Evolutionary conservation across 345 rosid genomes (phyloP).

Genomic region (Laguncularia racemosa): DNA sequence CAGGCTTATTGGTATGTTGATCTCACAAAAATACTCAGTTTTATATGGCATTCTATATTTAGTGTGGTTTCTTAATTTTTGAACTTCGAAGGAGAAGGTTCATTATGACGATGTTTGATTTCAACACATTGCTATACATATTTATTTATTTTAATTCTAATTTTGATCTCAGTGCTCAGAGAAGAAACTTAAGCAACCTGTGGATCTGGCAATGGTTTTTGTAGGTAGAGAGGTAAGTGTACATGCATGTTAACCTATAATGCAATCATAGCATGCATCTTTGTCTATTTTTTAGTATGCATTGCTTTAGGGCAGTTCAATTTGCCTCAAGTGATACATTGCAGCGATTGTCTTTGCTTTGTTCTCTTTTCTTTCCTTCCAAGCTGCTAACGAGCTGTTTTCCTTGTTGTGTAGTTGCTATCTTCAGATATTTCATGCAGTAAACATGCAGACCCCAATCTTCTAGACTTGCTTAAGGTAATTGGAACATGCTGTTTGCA

Average conservation of each 20-base stretch:
- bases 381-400: conserved; percentile 8
- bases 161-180: conserved; percentile 47
- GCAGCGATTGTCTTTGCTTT: neutral
- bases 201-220: conserved; percentile 79
- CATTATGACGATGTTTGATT: too few relatives aligned
- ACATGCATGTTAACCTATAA: neutral
- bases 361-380: neutral
- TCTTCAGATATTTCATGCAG: conserved; percentile 62
- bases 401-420: conserved; percentile 39
- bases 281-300: neutral
- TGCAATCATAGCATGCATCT: neutral
- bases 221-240: conserved; percentile 74
- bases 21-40: neutral
- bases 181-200: conserved; percentile 40
- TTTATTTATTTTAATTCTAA: conserved; percentile 2
- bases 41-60: neutral
- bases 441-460: conserved; percentile 40
- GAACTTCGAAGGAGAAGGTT: neutral
- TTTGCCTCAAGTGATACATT: neutral
- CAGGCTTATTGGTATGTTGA: conserved; percentile 59
- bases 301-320: neutral
- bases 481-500: conserved; percentile 1
- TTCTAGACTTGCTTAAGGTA: conserved; percentile 72
- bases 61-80: neutral
- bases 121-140: neutral